Base-by-base conservation (phyloP, 257 asterid genomes). In the Prunella vulgaris region DNA sequence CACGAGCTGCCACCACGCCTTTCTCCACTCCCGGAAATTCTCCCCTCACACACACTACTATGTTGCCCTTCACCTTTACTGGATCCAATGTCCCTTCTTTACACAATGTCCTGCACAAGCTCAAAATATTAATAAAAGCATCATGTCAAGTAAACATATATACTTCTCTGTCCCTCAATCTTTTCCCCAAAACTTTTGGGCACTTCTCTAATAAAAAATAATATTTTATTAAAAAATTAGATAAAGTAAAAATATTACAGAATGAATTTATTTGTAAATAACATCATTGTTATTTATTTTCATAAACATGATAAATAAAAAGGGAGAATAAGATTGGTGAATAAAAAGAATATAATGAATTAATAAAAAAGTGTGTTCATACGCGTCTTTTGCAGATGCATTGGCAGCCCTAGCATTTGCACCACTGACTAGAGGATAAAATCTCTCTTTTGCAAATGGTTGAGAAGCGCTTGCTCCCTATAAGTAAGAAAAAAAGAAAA, bases 41-140 rank as follows among this genome's bases (percentile, higher is more conserved):
- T 0, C 96, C 96, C 60, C 89, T 70, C 5, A 79, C 38, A 46
- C 96, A 92, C 1, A 81, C 88, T 3, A 92, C 65, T 24, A 92
- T 82, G 25, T 86, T 87, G 2, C 89, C 97, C 62, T 79, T 64
- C 52, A 60, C 93, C 60, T 84, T 86, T 12, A 33, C 10, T 0
- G 84, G 57, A 53, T 92, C 91, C 40, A 92, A 64, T 0, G 83
- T 62, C 2, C 77, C 79, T 0, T 25, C 8, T 35, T 10, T 46
- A 68, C 97, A 92, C 2, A 77, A 74, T 5, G 37, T 5, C 59
- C 96, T 90, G 86, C 61, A 64, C 64, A 22, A 76, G 13, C 15
- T 4, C 2, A 48, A 0, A 5, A 10, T 21, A 18, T 4, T 52
- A 13, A 18, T 10, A 18, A 1, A 30, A 4, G 5, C 9, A n/a